Percentiles rank a stretch among this genome's conserved stretches.
Conservation (phyloP, 2,329 filamentous ascomycete genomes). For the Dactylellina haptotyla region DNA sequence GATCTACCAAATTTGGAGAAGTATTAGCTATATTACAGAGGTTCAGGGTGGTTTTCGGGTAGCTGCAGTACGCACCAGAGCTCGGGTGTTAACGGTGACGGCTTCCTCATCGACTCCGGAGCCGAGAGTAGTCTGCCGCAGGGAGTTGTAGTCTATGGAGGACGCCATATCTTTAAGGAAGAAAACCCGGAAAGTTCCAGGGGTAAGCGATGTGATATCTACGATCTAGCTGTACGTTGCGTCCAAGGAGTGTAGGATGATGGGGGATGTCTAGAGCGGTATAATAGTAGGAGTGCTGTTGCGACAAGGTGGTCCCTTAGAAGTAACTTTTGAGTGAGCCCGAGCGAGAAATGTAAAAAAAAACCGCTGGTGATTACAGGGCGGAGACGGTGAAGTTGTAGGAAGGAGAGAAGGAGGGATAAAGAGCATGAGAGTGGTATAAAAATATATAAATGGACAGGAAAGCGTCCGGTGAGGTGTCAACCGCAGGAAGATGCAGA, state of each 20-base stretch:
- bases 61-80: slow-evolving; percentile 65
- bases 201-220: not conserved
- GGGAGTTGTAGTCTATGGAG: slow-evolving; percentile 75
- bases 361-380: not conserved
- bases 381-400: not conserved
- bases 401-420: not conserved
- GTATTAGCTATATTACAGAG: slow-evolving; percentile 5
- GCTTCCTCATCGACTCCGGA: slow-evolving; percentile 93
- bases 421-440: slow-evolving; percentile 2
- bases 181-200: not conserved
- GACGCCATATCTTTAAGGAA: slow-evolving; percentile 23
- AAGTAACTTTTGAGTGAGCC: no score
- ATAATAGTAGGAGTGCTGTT: no score
- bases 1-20: slow-evolving; percentile 65
- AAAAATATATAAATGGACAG: slow-evolving; percentile 1
- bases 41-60: not conserved
- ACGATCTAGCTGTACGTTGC: slow-evolving; percentile 2
- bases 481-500: not conserved
- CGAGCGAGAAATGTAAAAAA: not conserved
- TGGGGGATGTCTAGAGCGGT: no score
- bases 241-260: slow-evolving; percentile 5
- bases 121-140: slow-evolving; percentile 86
- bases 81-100: slow-evolving; percentile 95
- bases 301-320: no score
- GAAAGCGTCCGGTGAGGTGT: slow-evolving; percentile 16